phyloP scores from a whole-genome alignment of 2,329 filamentous ascomycete species.

The Zasmidium citrigriseum region DNA sequence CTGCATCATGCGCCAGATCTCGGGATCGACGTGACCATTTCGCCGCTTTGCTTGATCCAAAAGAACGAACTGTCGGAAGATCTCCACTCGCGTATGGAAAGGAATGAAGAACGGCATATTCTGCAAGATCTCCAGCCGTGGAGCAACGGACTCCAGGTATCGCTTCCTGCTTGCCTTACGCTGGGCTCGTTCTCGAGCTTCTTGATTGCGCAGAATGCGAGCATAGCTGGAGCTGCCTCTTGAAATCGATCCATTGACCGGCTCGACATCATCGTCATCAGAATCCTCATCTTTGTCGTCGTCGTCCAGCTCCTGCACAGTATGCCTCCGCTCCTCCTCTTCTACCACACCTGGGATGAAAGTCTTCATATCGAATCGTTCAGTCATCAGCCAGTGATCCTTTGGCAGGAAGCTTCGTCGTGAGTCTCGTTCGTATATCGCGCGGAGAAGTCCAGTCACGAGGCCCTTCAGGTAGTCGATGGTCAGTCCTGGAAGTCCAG shows the following conservation, averaged over 20 bases:
- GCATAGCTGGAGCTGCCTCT: constrained; percentile 33
- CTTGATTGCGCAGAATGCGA: constrained; percentile 38
- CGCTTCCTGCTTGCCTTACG: constrained; percentile 68
- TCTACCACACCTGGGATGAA: constrained; percentile 84
- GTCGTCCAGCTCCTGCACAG: constrained; percentile 64
- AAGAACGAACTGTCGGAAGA: constrained; percentile 89
- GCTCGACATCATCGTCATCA: constrained; percentile 41
- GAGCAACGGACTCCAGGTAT: constrained; percentile 75
- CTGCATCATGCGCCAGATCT: constrained; percentile 64
- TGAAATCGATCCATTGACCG: constrained; percentile 1
- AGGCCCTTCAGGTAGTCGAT: constrained; percentile 77
- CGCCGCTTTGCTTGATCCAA: constrained; percentile 74
- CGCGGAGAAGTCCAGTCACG: constrained; percentile 76
- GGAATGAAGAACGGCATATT: constrained; percentile 98
- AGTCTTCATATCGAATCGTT: constrained; percentile 76
- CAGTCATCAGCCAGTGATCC: constrained; percentile 95
- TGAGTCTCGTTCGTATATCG: constrained; percentile 92
- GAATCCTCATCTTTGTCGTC: constrained; percentile 56
- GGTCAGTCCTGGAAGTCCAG: constrained; percentile 70
- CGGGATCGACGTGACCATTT: constrained; percentile 68
- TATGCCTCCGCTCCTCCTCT: constrained; percentile 78
- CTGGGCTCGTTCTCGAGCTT: constrained; percentile 64
- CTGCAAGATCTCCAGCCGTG: constrained; percentile 84
- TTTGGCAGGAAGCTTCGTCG: constrained; percentile 77
- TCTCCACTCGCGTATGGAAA: constrained; percentile 85